Conservation (phyloP, 768 basidiomycete genomes). For the Tulasnella calospora region DNA sequence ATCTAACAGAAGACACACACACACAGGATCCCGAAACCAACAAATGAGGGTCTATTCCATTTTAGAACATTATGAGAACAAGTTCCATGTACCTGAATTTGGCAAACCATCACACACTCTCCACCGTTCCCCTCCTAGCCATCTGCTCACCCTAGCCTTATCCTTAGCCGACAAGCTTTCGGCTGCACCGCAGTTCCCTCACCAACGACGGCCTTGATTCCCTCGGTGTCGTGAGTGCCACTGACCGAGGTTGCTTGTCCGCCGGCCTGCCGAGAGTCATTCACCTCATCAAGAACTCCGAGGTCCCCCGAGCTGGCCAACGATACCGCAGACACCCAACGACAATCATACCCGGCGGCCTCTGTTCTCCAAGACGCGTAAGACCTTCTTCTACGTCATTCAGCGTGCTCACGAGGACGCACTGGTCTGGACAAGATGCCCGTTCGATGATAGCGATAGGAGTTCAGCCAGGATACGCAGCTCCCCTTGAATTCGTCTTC, state of each 20-base stretch:
- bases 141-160: constrained; percentile 8
- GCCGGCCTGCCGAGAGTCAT: background rate
- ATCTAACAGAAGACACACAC: no score
- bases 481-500: constrained; percentile 46
- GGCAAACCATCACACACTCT: constrained; percentile 18
- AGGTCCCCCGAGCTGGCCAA: constrained; percentile 70
- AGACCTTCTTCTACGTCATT: constrained; percentile 63
- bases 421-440: constrained; percentile 89
- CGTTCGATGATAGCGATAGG: constrained; percentile 95
- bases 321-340: constrained; percentile 83
- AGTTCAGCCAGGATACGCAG: constrained; percentile 62
- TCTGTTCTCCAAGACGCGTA: constrained; percentile 71
- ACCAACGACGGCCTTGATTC: background rate
- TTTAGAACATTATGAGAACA: background rate
- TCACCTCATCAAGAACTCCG: constrained; percentile 57
- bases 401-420: constrained; percentile 75
- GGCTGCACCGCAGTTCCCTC: background rate
- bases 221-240: background rate
- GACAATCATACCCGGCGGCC: constrained; percentile 94
- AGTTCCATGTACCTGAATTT: constrained; percentile 4
- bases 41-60: background rate
- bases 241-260: background rate
- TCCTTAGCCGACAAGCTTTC: constrained; percentile 10
- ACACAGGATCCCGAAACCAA: background rate
- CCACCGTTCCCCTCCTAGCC: constrained; percentile 13